phyloP scores from a whole-genome alignment of 23 red algal genomes.

The Gracilaria caudata region DNA sequence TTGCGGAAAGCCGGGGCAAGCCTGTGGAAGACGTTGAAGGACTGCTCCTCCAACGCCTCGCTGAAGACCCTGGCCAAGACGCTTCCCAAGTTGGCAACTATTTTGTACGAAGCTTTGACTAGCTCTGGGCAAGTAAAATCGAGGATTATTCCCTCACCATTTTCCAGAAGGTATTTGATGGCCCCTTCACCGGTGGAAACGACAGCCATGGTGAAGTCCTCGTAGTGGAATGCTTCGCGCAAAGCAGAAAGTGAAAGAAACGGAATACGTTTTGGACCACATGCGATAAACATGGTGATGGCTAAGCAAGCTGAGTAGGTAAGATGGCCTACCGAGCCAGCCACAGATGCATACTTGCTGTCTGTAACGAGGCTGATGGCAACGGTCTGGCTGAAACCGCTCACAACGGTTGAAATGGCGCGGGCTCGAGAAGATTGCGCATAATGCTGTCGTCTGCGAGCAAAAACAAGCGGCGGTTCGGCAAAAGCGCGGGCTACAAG shows the following conservation, averaged over 20 bases:
- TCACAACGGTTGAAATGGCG: constrained; percentile 42
- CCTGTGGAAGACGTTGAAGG: constrained; percentile 82
- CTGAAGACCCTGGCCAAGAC: constrained; percentile 85
- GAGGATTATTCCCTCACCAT: constrained; percentile 78
- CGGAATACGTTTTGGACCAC: constrained; percentile 31
- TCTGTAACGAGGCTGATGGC: constrained; percentile 36
- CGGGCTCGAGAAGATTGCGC: constrained; percentile 33
- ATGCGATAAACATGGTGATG: constrained; percentile 46
- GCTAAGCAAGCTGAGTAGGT: constrained; percentile 32
- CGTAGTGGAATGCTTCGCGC: neutral
- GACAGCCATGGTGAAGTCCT: constrained; percentile 54
- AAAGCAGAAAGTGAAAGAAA: neutral
- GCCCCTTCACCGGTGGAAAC: constrained; percentile 37
- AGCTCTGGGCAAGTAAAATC: constrained; percentile 33
- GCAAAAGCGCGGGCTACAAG: constrained; percentile 40
- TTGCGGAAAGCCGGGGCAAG: constrained; percentile 69
- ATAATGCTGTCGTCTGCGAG: constrained; percentile 53
- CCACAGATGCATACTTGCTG: neutral
- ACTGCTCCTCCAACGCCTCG: constrained; percentile 90
- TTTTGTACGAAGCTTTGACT: constrained; percentile 85
- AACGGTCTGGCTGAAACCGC: constrained; percentile 38
- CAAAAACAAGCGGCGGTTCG: constrained; percentile 53
- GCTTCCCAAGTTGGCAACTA: constrained; percentile 86
- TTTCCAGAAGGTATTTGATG: constrained; percentile 65
- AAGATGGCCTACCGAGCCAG: constrained; percentile 41